Percentiles rank a stretch among this genome's conserved stretches.
phyloP scores from a whole-genome alignment of 345 rosid genomes.

The Salix exigua region DNA sequence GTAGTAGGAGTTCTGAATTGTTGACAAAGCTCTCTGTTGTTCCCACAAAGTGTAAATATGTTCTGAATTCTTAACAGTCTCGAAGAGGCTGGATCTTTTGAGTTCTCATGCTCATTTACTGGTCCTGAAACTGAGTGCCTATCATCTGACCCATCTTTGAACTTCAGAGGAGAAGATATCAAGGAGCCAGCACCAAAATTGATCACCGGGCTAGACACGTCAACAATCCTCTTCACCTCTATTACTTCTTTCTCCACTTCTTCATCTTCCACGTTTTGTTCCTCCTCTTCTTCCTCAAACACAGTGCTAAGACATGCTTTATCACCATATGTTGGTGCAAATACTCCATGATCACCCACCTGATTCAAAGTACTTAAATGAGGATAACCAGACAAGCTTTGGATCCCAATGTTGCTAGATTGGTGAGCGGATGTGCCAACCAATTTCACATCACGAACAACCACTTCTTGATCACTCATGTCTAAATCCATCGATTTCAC shows the following conservation, averaged over 20 bases:
- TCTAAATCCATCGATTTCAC: constrained; percentile 98
- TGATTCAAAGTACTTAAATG: constrained; percentile 25
- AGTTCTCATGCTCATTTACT: constrained; percentile 12
- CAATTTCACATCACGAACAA: constrained; percentile 39
- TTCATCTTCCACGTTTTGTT: constrained; percentile 44
- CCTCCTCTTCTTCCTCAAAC: constrained; percentile 73
- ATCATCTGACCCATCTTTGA: background rate
- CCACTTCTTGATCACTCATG: constrained; percentile 71
- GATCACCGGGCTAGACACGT: constrained; percentile 5
- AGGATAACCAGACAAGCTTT: constrained; percentile 26
- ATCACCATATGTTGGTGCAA: constrained; percentile 44
- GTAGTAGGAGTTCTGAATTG: constrained; percentile 39
- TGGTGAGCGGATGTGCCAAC: constrained; percentile 19
- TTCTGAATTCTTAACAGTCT: constrained; percentile 71
- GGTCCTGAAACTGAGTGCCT: background rate
- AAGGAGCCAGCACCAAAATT: constrained; percentile 13
- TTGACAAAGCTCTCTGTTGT: constrained; percentile 80
- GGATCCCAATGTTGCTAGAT: constrained; percentile 18
- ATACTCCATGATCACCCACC: constrained; percentile 32
- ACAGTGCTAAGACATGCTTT: constrained; percentile 76
- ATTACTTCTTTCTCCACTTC: constrained; percentile 76
- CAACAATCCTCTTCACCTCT: constrained; percentile 54
- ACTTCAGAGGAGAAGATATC: constrained; percentile 24
- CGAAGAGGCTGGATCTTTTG: constrained; percentile 49
- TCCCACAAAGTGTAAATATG: constrained; percentile 91